phyloP scores from a whole-genome alignment of 2,329 filamentous ascomycete species.

The Aspergillus floridensis region DNA sequence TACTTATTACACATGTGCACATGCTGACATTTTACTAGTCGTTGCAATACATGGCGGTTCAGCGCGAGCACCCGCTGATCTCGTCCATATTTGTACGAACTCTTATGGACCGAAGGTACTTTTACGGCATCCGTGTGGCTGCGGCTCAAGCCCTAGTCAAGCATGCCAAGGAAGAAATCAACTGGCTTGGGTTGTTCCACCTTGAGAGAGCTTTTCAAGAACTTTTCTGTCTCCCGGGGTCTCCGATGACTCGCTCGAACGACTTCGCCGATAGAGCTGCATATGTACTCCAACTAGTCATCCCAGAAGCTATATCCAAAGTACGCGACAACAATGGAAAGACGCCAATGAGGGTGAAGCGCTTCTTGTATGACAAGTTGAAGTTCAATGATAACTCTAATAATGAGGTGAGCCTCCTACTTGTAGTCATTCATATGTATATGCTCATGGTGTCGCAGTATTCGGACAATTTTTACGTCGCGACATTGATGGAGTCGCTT shows the following conservation, averaged over 20 bases:
- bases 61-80: conserved; percentile 72
- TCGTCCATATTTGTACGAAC: conserved; percentile 88
- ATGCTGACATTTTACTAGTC: conserved; percentile 43
- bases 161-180: conserved; percentile 68
- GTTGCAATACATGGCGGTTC: conserved; percentile 69
- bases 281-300: conserved; percentile 80
- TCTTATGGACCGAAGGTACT: conserved; percentile 87
- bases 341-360: conserved; percentile 74
- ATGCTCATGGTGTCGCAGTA: conserved; percentile 47
- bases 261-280: conserved; percentile 84
- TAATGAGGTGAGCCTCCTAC: conserved; percentile 55
- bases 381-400: conserved; percentile 92
- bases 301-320: conserved; percentile 74
- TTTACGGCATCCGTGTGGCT: conserved; percentile 84
- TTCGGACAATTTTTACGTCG: conserved; percentile 87
- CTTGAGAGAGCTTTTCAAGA: conserved; percentile 82
- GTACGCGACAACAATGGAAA: conserved; percentile 73
- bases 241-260: conserved; percentile 78
- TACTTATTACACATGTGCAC: neutral
- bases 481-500: conserved; percentile 68
- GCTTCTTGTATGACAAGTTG: conserved; percentile 83
- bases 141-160: conserved; percentile 75
- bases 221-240: conserved; percentile 79
- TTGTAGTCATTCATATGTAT: neutral
- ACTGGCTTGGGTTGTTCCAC: conserved; percentile 79